Percentiles rank a stretch among this genome's conserved stretches.
phyloP scores from a whole-genome alignment of 106 monocot genomes.

The Dendrobium officinale region DNA sequence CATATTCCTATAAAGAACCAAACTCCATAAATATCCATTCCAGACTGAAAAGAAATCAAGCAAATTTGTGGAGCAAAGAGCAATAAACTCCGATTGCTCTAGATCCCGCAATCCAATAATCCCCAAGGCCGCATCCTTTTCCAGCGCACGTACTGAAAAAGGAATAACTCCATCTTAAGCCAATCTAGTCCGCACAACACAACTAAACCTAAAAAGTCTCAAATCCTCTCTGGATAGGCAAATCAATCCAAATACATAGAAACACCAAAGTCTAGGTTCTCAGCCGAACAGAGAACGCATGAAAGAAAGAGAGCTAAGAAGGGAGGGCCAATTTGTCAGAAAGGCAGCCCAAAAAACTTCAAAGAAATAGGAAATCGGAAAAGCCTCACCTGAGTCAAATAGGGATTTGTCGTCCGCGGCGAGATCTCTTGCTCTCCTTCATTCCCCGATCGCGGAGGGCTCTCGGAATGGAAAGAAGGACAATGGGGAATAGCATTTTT shows the following conservation, averaged over 20 bases:
- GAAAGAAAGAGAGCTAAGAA: neutral
- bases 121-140: neutral
- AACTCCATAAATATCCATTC: neutral
- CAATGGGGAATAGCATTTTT: slow-evolving; percentile 3
- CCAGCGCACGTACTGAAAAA: neutral
- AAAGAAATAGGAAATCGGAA: neutral
- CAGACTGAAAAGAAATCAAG: neutral
- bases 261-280: neutral
- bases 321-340: neutral
- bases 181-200: neutral
- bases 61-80: neutral
- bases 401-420: neutral
- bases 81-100: neutral
- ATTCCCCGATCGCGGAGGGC: neutral
- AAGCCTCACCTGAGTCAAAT: neutral
- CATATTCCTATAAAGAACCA: neutral
- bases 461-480: neutral
- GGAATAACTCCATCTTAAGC: neutral
- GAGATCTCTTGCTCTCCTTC: neutral
- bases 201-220: neutral
- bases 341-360: neutral
- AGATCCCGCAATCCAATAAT: neutral
- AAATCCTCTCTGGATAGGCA: neutral
- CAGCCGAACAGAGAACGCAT: neutral
- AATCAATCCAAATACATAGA: neutral